Percentiles rank a stretch among this genome's conserved stretches.
Conservation (phyloP, 2,329 filamentous ascomycete species). For the Dactylella cylindrospora region DNA sequence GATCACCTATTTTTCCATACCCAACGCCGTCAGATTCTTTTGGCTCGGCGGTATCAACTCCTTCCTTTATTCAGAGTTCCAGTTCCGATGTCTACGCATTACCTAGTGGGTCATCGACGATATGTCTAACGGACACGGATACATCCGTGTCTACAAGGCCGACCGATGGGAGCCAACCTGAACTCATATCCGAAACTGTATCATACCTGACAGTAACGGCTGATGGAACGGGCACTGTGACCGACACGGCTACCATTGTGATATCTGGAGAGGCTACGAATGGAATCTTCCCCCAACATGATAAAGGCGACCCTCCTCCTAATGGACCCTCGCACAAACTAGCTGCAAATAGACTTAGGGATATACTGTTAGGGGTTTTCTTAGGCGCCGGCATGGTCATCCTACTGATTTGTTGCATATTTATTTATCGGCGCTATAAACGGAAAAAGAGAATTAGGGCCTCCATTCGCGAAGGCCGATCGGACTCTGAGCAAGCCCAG, state of each 20-base stretch:
- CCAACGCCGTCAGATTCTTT: slow-evolving; percentile 4
- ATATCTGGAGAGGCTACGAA: slow-evolving; percentile 31
- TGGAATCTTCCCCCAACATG: slow-evolving; percentile 36
- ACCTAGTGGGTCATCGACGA: slow-evolving; percentile 11
- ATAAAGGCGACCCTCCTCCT: slow-evolving; percentile 12
- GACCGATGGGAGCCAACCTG: not conserved
- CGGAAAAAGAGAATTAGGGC: slow-evolving; percentile 20
- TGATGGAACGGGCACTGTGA: slow-evolving; percentile 27
- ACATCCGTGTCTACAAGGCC: slow-evolving; percentile 14
- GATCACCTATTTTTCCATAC: not conserved
- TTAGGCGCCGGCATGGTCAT: slow-evolving; percentile 33
- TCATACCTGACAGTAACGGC: slow-evolving; percentile 30
- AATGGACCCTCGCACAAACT: slow-evolving; percentile 3
- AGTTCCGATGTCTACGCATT: slow-evolving; percentile 10
- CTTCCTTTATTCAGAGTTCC: not conserved
- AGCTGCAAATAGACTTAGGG: slow-evolving; percentile 13
- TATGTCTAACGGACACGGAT: slow-evolving; percentile 19
- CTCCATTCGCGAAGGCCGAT: not conserved
- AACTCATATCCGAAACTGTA: slow-evolving; percentile 11
- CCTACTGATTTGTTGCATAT: slow-evolving; percentile 24
- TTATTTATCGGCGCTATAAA: slow-evolving; percentile 28
- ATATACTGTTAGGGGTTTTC: slow-evolving; percentile 32
- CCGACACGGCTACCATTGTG: slow-evolving; percentile 34
- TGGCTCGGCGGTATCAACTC: not conserved
- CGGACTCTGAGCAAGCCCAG: slow-evolving; percentile 23